Evolutionary conservation across 192 early-diverging fungal species (phyloP), one percentile per base, ranked within the genome.

Genomic region (Backusella liffmaniae): DNA sequence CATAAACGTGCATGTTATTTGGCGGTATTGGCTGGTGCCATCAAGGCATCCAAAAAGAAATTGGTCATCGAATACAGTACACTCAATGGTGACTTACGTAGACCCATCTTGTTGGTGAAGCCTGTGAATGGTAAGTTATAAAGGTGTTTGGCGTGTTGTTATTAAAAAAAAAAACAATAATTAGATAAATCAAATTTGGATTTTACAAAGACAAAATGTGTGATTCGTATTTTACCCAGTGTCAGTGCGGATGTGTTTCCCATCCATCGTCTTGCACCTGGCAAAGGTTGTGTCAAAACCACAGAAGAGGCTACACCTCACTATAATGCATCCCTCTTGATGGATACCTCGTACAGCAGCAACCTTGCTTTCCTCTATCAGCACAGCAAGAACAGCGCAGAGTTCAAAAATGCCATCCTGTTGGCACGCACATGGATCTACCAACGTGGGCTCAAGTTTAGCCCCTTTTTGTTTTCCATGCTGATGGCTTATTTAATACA

Each of bases 1-100:
- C 90, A 98, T 88, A 99, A 99, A 77, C 90, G 97, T 37, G 94
- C 97, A 7, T 97, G 93, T 74, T 99, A 96, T 81, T 84, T 98
- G 44, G 86, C 96, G 1, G 85, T 94, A 29, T 79, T 97, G 10
- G 92, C 95, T 1, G 71, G 78, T 41, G 80, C 84, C n/a, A 78
- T 91, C 29, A 75, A 86, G 66, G 70, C 80, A 1, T 88, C 84
- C 32, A 84, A 85, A 26, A 78, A 86, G n/a, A 79, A 75, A 10
- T 85, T 91, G 44, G 62, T 78, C 21, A 78, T 90, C 29, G 87
- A 85, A 56, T 87, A 89, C 35, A 84, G 80, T 30, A 66, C 80
- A 2, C 67, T 91, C 42, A 86, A 90, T 79, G 86, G 86, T 67
- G 93, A 94, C 74, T 76, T 80, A 70, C 88, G 90, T 70, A 85